Base-by-base conservation (phyloP, 2,329 filamentous ascomycete genomes). In the Curvularia spicifera region DNA sequence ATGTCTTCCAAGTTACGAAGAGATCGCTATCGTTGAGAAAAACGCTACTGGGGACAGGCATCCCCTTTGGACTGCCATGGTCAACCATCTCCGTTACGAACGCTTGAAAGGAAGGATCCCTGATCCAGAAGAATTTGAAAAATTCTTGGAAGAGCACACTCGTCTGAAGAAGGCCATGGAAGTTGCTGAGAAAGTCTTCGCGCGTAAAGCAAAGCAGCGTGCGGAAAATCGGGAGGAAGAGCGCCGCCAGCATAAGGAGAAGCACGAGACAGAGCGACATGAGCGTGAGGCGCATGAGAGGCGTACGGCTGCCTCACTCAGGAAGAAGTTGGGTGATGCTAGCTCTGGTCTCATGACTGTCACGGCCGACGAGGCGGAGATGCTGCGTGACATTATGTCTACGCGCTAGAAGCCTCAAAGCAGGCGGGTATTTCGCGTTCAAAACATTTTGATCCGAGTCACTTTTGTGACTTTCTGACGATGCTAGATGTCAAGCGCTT, bases 1-100 rank as follows among this genome's bases (percentile, higher is more conserved):
- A 1, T 18, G 51, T 12, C 52, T 68, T 5, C 60, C 65, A 7
- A 42, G 35, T 7, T 65, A 66, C n/a, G 47, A 59, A 15, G 59
- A 66, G 53, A 66, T 68, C 18, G 18, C 33, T 1, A 40, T 39
- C 8, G 48, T 68, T n/a, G 59, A 57, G 39, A 12, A 42, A n/a
- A 60, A 55, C 31, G 40, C 39, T 1, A 55, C 51, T 7, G 56
- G 53, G 13, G 33, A 56, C 18, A 55, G 56, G 29, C 59, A 68
- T 35, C 61, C 64, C 2, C 45, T 65, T 2, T 66, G 57, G 59
- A 65, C 61, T 1, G 10, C 28, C 4, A 63, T 68, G 57, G 54
- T 68, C 22, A 66, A 68, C 24, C 51, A 56, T 33, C 57, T 68
- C 4, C 47, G 48, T 18, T 43, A 63, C 28, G 33, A 45, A 3